A percentile compares a stretch with the other conserved stretches of the same genome.
These are phyloP conservation scores for Neonectria ditissima DNA, from an alignment of 2,329 filamentous ascomycete species.

Conservation along the genomic window DNA sequence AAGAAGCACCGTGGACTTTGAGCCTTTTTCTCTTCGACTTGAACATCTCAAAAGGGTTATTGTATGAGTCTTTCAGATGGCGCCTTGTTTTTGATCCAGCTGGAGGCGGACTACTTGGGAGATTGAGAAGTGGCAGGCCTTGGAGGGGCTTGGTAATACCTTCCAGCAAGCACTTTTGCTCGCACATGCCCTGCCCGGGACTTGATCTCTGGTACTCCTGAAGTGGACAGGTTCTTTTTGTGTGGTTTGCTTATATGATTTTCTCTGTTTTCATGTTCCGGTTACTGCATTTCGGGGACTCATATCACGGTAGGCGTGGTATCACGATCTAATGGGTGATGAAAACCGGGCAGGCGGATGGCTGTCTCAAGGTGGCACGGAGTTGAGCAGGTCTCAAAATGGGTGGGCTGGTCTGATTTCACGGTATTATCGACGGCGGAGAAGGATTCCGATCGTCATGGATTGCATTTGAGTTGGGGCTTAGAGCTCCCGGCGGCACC, in stretches of 20 bases:
- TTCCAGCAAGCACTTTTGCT: neutral
- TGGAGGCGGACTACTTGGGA: neutral
- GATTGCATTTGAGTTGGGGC: constrained; percentile 21
- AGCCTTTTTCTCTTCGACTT: neutral
- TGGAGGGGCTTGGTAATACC: neutral
- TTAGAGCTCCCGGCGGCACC: constrained; percentile 13
- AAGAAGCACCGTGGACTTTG: neutral
- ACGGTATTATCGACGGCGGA: constrained; percentile 5
- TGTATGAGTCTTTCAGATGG: constrained; percentile 2
- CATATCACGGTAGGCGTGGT: constrained; percentile 16
- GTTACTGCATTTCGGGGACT: constrained; percentile 18
- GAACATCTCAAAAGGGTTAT: neutral
- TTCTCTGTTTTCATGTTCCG: constrained; percentile 9
- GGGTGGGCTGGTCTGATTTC: constrained; percentile 18
- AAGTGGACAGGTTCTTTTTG: neutral
- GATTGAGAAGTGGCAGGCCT: neutral
- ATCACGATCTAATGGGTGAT: constrained; percentile 25
- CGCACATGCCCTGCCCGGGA: neutral
- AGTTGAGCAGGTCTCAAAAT: constrained; percentile 22
- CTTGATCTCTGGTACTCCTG: neutral
- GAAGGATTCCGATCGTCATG: constrained; percentile 13
- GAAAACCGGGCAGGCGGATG: constrained; percentile 14
- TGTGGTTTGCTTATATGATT: neutral
- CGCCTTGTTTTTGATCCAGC: constrained; percentile 7
- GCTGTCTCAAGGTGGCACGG: constrained; percentile 19